Conservation (phyloP, 1,284 basidiomycete genomes). For the Cryptococcus amylolentus region DNA sequence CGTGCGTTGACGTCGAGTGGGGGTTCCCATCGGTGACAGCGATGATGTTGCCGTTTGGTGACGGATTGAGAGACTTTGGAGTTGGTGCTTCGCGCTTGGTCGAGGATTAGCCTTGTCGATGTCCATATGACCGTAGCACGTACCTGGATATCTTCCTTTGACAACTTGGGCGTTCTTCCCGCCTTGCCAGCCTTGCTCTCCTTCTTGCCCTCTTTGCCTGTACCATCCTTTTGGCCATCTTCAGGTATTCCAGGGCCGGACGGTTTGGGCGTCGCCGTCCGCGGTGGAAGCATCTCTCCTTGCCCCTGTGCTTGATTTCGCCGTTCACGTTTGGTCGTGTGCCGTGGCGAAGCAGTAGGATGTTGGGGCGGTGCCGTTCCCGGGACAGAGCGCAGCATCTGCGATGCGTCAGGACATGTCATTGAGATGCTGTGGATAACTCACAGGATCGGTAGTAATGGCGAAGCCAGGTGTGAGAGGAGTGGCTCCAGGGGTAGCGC, state of each 20-base stretch:
- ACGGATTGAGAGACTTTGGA: conserved; percentile 42
- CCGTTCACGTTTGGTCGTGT: conserved; percentile 20
- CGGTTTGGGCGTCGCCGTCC: conserved; percentile 32
- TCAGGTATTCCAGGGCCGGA: conserved; percentile 1
- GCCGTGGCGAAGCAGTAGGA: conserved; percentile 12
- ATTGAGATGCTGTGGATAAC: conserved; percentile 6
- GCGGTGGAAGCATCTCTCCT: conserved; percentile 41
- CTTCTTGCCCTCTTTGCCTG: conserved; percentile 5
- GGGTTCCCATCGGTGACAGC: conserved; percentile 16
- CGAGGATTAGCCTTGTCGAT: not conserved
- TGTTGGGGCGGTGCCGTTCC: conserved; percentile 4
- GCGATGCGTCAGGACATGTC: conserved; percentile 10
- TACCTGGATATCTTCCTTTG: conserved; percentile 32
- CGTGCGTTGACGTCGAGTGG: conserved; percentile 18
- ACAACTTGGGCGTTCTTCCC: conserved; percentile 19
- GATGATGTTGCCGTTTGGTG: conserved; percentile 28
- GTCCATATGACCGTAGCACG: conserved; percentile 4
- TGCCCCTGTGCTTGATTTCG: conserved; percentile 42
- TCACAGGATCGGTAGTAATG: not conserved
- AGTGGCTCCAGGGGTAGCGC: not conserved
- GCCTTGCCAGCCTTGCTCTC: not conserved
- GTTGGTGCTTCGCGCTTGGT: conserved; percentile 32
- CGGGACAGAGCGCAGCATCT: not conserved
- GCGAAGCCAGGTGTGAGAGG: not conserved
- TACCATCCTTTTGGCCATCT: conserved; percentile 3